Base-by-base conservation (phyloP, 2,329 filamentous ascomycete genomes). In the Phaeosphaeria sp. region DNA sequence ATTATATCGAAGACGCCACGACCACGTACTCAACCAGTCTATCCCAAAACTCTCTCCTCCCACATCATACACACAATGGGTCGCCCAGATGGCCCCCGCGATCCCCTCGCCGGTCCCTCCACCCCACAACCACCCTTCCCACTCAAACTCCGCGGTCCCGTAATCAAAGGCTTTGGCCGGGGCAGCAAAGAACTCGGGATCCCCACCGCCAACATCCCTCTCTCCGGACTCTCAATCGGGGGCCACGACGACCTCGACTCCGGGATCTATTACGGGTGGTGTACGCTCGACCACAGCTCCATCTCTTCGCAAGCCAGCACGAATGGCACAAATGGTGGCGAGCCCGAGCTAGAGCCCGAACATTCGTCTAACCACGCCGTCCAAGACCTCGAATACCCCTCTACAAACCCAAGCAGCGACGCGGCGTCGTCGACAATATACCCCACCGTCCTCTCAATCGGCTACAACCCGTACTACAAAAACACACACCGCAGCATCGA, bases 151-250 rank as follows among this genome's bases (percentile, higher is more conserved):
- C 89, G 91, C 60, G 95, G 95, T 22, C 87, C 89, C 54, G 93
- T 99, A 22, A 93, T 97, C 71, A 90, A 91, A 70, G 95, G 95
- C 33, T 98, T 98, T 77, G 94, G 95, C 43, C 87, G 95, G 59
- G 95, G 95, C 17, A 96, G 92, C 71, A 96, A 93, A 82, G 93
- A 97, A 89, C 91, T 98, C 74, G 94, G 94, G 68, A 97, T 98
- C 75, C 95, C 95, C 2, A 98, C 95, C 1, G 95, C 95, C 74
- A 99, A 98, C 82, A 89, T 90, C 71, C 88, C 88, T 8, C 79
- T 89, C 58, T 82, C 84, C 15, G 85, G 85, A 25, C 87, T 98
- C 45, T 88, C 88, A 68, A 89, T 94, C 50, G 89, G 90, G 77
- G 83, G 84, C 53, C 71, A 86, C 69, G 77, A 83, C 6, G 81